Evolutionary conservation across 345 rosid species (phyloP).

Genomic region (Eucalyptus marginata): DNA sequence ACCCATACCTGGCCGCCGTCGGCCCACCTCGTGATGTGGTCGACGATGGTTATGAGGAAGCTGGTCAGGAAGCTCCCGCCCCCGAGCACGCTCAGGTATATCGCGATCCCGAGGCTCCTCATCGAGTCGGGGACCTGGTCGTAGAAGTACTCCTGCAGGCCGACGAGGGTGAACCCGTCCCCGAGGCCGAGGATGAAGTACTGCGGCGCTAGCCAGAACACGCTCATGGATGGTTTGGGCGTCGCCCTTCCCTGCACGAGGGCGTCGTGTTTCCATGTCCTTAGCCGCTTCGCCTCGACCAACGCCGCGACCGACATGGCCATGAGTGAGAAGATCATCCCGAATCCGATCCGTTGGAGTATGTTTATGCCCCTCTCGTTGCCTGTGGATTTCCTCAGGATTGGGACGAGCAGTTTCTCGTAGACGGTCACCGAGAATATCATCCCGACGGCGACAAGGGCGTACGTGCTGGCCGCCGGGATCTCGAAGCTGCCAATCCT

Average conservation of each 20-base stretch:
- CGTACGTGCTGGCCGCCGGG: slow-evolving; percentile 29
- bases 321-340: slow-evolving; percentile 18
- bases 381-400: slow-evolving; percentile 14
- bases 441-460: slow-evolving; percentile 26
- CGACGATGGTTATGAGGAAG: slow-evolving; percentile 18
- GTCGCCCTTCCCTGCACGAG: neutral
- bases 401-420: slow-evolving; percentile 34
- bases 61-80: slow-evolving; percentile 36
- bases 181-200: slow-evolving; percentile 28
- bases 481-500: slow-evolving; percentile 18
- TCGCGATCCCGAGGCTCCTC: slow-evolving; percentile 50
- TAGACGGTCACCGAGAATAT: slow-evolving; percentile 22
- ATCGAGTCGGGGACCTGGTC: slow-evolving; percentile 63
- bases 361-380: slow-evolving; percentile 37
- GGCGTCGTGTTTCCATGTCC: neutral
- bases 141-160: slow-evolving; percentile 61
- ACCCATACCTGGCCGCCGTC: slow-evolving; percentile 26
- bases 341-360: slow-evolving; percentile 38
- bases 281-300: slow-evolving; percentile 31
- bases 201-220: slow-evolving; percentile 41
- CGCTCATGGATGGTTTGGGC: slow-evolving; percentile 5
- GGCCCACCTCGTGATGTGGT: slow-evolving; percentile 1
- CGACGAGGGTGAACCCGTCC: slow-evolving; percentile 43
- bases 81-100: slow-evolving; percentile 48
- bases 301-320: slow-evolving; percentile 31